Percentiles rank a stretch among this genome's conserved stretches.
phyloP scores from a whole-genome alignment of 2,329 filamentous ascomycete genomes.

The Didymella lethalis region DNA sequence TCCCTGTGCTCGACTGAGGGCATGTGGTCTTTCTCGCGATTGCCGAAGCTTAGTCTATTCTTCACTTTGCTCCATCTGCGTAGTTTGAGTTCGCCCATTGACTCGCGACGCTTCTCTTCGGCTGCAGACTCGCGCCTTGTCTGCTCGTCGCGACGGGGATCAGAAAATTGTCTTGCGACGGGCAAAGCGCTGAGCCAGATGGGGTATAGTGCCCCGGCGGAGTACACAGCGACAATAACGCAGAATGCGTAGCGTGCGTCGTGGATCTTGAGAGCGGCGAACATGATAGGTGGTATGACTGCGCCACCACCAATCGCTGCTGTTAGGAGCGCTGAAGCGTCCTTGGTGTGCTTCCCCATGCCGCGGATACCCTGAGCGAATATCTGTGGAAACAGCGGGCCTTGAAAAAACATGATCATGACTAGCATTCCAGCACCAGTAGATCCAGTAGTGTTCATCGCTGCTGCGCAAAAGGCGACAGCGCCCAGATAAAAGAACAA shows the following conservation, averaged over 20 bases:
- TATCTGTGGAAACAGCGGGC: slow-evolving; percentile 66
- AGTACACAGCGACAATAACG: slow-evolving; percentile 62
- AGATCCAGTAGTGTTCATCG: slow-evolving; percentile 55
- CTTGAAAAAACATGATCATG: slow-evolving; percentile 67
- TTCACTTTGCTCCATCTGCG: slow-evolving; percentile 37
- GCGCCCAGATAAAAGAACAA: slow-evolving; percentile 61
- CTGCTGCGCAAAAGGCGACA: slow-evolving; percentile 61
- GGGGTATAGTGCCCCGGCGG: slow-evolving; percentile 61
- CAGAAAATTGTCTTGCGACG: slow-evolving; percentile 59
- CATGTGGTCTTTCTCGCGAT: slow-evolving; percentile 31
- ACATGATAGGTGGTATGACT: slow-evolving; percentile 64
- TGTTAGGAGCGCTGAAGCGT: slow-evolving; percentile 62
- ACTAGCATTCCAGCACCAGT: slow-evolving; percentile 58
- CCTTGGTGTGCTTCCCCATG: slow-evolving; percentile 65
- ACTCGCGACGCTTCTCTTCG: slow-evolving; percentile 34
- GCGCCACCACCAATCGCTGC: slow-evolving; percentile 64
- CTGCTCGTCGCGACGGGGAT: slow-evolving; percentile 54
- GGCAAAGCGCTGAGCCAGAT: slow-evolving; percentile 61
- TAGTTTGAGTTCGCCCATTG: slow-evolving; percentile 26
- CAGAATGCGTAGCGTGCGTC: slow-evolving; percentile 60
- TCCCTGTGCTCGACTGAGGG: slow-evolving; percentile 45
- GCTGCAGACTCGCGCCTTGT: slow-evolving; percentile 36
- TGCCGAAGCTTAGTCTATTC: slow-evolving; percentile 31
- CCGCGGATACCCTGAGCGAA: slow-evolving; percentile 67
- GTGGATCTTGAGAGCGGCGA: slow-evolving; percentile 52